phyloP scores from a whole-genome alignment of 116 monocot species.

The Zostera marina region DNA sequence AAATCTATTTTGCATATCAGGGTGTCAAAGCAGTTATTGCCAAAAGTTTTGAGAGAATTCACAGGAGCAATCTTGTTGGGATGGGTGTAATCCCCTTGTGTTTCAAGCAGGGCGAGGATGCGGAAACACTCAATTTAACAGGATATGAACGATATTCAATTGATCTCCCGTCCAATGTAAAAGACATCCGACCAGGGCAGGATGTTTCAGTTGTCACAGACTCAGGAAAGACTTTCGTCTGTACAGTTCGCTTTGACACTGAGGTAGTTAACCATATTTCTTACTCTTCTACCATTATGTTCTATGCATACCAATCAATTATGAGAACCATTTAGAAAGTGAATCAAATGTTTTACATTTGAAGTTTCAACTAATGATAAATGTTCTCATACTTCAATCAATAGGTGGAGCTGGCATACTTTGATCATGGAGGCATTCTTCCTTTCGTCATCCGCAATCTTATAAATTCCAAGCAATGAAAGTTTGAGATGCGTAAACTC shows the following conservation, averaged over 20 bases:
- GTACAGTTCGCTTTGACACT: conserved; percentile 51
- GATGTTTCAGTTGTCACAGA: conserved; percentile 35
- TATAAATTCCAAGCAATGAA: conserved; percentile 7
- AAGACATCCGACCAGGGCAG: conserved; percentile 39
- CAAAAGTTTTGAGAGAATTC: conserved; percentile 71
- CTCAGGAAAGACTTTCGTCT: conserved; percentile 38
- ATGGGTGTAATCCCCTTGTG: conserved; percentile 71
- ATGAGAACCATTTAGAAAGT: no score
- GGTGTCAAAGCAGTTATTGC: conserved; percentile 79
- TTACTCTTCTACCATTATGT: background rate
- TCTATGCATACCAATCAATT: no score
- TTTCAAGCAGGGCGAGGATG: conserved; percentile 58
- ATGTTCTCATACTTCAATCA: background rate
- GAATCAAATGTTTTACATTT: background rate
- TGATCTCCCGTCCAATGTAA: conserved; percentile 28
- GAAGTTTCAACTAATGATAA: background rate
- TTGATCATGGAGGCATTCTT: conserved; percentile 58
- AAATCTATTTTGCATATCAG: conserved; percentile 12
- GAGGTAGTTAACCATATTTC: conserved; percentile 24
- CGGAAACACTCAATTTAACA: conserved; percentile 44
- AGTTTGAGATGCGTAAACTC: background rate
- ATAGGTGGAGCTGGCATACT: conserved; percentile 60
- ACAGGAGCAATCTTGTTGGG: conserved; percentile 67
- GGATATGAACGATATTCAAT: conserved; percentile 51
- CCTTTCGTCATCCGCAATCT: conserved; percentile 38